Conservation (phyloP, 306 rosid species). For the Castanopsis chinensis region DNA sequence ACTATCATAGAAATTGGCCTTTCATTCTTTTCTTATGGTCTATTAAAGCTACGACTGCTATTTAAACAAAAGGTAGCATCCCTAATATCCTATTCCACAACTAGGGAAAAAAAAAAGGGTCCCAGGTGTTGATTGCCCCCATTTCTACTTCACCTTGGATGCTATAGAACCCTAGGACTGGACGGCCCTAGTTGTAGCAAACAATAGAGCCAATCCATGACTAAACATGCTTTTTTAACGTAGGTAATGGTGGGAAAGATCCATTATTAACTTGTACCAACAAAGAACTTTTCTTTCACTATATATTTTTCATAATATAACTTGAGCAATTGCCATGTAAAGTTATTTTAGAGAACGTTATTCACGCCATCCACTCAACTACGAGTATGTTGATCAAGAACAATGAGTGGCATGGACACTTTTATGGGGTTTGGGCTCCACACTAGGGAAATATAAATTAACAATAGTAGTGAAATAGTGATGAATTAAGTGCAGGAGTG, state of each 20-base stretch:
- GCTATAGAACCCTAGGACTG: constrained; percentile 2
- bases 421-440: no score
- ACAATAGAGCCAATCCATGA: constrained; percentile 18
- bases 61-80: no score
- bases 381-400: no score
- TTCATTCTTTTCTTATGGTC: no score
- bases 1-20: no score
- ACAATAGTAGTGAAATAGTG: not conserved
- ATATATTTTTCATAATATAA: not conserved
- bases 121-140: not conserved
- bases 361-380: not conserved
- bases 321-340: not conserved
- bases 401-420: no score
- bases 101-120: not conserved
- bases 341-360: not conserved
- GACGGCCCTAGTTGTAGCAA: constrained; percentile 8
- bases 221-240: constrained; percentile 23
- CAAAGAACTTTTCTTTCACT: not conserved
- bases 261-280: constrained; percentile 8
- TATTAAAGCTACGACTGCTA: no score
- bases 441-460: no score
- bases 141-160: constrained; percentile 7
- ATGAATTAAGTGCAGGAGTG: not conserved
- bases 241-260: constrained; percentile 13
- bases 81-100: not conserved